phyloP scores from a whole-genome alignment of 169 alveolate genomes.

The Eimeria necatrix region DNA sequence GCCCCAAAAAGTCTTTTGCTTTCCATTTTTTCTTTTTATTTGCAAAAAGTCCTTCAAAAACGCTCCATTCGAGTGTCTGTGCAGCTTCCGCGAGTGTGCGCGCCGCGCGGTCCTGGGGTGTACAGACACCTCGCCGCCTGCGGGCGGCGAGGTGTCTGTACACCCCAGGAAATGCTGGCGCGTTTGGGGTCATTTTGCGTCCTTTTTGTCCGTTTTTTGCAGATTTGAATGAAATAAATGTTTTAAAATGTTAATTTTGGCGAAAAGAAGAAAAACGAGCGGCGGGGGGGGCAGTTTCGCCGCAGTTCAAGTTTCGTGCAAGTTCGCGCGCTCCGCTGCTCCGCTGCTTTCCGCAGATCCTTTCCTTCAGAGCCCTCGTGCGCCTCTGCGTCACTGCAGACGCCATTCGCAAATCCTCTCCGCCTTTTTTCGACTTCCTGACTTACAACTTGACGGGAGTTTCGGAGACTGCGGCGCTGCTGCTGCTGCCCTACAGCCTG shows the following conservation, averaged over 20 bases:
- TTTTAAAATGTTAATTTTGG: not conserved
- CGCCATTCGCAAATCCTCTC: not conserved
- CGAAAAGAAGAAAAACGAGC: not conserved
- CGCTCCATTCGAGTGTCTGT: too few species aligned
- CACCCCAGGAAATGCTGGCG: too few species aligned
- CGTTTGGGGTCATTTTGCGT: too few species aligned
- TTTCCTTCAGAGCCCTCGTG: too few species aligned
- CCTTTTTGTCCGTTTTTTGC: too few species aligned
- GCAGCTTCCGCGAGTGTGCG: too few species aligned
- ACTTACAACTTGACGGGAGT: not conserved
- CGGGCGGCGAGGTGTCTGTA: too few species aligned
- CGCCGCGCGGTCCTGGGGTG: too few species aligned
- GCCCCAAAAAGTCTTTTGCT: not conserved
- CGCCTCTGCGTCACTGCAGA: not conserved
- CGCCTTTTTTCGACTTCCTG: not conserved
- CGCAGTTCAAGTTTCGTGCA: not conserved
- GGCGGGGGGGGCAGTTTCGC: not conserved
- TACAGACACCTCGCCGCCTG: too few species aligned
- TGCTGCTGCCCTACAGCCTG: not conserved
- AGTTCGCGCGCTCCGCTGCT: not conserved
- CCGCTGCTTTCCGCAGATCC: not conserved
- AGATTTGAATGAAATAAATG: too few species aligned
- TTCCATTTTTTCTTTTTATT: too few species aligned
- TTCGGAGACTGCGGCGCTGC: not conserved
- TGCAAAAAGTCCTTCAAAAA: too few species aligned